Base-by-base conservation (phyloP, 2,329 filamentous ascomycete species). In the Colletotrichum coccodes region DNA sequence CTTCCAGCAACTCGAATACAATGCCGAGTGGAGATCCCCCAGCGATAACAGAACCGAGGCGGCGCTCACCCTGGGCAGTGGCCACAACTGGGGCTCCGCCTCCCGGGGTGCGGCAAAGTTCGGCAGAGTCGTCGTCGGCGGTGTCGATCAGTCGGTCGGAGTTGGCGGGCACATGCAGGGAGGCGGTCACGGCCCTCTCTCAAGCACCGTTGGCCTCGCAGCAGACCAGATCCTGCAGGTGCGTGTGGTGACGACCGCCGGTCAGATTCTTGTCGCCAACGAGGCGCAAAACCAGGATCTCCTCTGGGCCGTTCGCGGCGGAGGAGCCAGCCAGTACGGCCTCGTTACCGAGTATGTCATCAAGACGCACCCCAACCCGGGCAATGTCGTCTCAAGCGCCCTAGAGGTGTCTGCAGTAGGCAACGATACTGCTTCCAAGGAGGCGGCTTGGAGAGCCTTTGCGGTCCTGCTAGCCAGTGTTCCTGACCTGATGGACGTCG, bases 101-200 rank as follows among this genome's bases (percentile, higher is more conserved):
- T 78, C 82, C 1, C 80, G 86, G 32, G 74, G 77, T 26, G 76
- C 80, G 32, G 83, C 84, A 2, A 72, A 83, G 49, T 75, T 76
- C 0, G 72, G 80, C 52, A 81, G 80, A 26, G 75, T 76, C 1
- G 71, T 87, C 2, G 76, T 81, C 14, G 81, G 86, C 7, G 80
- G 90, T 5, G 85, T 83, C 0, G 88, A 87, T 4, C 84, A 88
- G 67, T 89, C 86, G 1, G 88, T 91, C 4, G 89, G 89, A 9
- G 74, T 89, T 14, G 89, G 89, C n/a, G 89, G 89, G 1, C 89
- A 88, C 66, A 83, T 83, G 2, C 86, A 89, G 76, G 88, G 87
- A 8, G 89, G 87, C 14, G 89, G 89, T 0, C 87, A 90, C 72
- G 83, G 81, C 0, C 79, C 83, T 0, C 76, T 86, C 18, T 78